Evolutionary conservation across 1,284 basidiomycete genomes (phyloP).

Genomic region (Somion occarium): DNA sequence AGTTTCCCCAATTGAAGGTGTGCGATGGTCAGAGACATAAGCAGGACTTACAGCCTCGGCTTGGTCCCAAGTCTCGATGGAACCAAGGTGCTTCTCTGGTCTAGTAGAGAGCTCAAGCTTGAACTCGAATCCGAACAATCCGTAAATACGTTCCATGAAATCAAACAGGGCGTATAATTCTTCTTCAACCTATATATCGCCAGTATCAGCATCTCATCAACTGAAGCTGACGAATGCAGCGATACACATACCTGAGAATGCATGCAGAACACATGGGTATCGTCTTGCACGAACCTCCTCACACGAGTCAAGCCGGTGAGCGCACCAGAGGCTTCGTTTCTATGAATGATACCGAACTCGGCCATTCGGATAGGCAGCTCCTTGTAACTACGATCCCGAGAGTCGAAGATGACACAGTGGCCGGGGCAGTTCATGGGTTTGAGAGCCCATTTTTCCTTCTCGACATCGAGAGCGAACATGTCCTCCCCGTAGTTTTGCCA

Average conservation of each 20-base stretch:
- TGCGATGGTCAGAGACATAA: not conserved
- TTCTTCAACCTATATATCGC: constrained; percentile 63
- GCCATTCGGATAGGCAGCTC: constrained; percentile 97
- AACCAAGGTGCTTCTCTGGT: constrained; percentile 92
- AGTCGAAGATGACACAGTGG: constrained; percentile 95
- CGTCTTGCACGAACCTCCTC: constrained; percentile 94
- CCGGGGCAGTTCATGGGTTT: constrained; percentile 99
- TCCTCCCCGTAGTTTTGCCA: constrained; percentile 98
- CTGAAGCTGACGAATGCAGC: not conserved
- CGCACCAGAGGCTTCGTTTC: constrained; percentile 96
- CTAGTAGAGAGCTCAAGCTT: constrained; percentile 93
- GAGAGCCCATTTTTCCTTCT: constrained; percentile 92
- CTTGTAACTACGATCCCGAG: constrained; percentile 90
- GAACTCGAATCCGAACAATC: constrained; percentile 97
- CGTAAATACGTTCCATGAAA: constrained; percentile 93
- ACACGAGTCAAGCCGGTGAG: constrained; percentile 93
- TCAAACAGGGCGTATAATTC: constrained; percentile 90
- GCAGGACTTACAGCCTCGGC: constrained; percentile 69
- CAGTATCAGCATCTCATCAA: not conserved
- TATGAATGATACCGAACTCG: constrained; percentile 96
- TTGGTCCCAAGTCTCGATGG: constrained; percentile 85
- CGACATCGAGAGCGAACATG: constrained; percentile 93
- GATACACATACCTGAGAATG: constrained; percentile 64
- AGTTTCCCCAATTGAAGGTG: not conserved
- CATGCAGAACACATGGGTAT: constrained; percentile 97